phyloP scores from a whole-genome alignment of 2,329 filamentous ascomycete species.

The Colletotrichum sansevieriae region DNA sequence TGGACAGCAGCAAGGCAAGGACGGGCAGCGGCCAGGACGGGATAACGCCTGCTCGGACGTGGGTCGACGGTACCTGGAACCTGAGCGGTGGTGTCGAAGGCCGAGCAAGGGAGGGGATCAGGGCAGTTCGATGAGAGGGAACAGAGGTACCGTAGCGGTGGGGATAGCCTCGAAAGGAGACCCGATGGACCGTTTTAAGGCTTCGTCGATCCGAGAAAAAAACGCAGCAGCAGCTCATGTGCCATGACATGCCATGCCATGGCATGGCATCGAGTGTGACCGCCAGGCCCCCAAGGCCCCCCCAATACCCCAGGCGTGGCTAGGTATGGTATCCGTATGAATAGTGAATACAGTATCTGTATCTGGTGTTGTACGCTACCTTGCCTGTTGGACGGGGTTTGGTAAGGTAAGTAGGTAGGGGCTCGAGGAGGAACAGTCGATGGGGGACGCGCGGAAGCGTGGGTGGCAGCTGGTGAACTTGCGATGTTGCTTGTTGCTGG shows the following conservation, averaged over 20 bases:
- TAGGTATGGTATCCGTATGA: too few species aligned
- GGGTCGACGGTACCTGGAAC: constrained; percentile 52
- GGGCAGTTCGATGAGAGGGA: constrained; percentile 12
- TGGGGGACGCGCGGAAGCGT: constrained; percentile 3
- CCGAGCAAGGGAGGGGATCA: constrained; percentile 6
- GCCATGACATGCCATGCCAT: constrained; percentile 38
- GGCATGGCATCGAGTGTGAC: constrained; percentile 37
- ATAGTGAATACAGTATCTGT: too few species aligned
- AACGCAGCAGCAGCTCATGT: constrained; percentile 52
- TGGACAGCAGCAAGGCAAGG: constrained; percentile 57
- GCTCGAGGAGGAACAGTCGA: background rate
- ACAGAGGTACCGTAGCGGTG: constrained; percentile 47
- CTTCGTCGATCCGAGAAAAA: constrained; percentile 52
- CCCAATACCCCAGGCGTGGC: background rate
- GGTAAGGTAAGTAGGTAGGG: too few species aligned
- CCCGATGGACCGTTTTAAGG: constrained; percentile 50
- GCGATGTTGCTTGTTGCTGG: constrained; percentile 24
- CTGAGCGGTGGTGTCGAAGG: constrained; percentile 49
- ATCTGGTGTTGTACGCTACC: too few species aligned
- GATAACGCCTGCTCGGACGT: constrained; percentile 40
- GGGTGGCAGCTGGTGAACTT: constrained; percentile 24
- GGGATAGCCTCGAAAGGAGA: constrained; percentile 49
- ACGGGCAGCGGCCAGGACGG: constrained; percentile 48
- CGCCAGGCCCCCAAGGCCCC: constrained; percentile 17
- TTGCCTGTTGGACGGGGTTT: background rate